Base-by-base conservation (phyloP, 208 protist genomes). In the Vickermania spadyakhi region DNA sequence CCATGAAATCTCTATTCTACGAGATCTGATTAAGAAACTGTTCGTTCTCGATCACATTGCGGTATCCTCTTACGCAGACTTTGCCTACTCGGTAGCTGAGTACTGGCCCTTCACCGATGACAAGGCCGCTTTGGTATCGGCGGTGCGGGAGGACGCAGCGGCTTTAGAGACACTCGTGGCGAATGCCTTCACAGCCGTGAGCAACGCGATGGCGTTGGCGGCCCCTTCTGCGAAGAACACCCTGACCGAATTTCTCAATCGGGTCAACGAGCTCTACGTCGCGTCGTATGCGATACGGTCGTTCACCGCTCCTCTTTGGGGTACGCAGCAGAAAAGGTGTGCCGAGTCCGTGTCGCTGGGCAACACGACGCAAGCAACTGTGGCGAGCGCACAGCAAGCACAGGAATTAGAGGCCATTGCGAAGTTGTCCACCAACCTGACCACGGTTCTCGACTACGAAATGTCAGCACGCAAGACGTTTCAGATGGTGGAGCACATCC, bases 21-120 rank as follows among this genome's bases (percentile, higher is more conserved):
- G 51, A 7, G 51, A 18, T 22, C 26, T 28, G 13, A 7, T 55
- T 11, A 11, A 22, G 51, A 55, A 55, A 27, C 25, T 55, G 51
- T 55, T 28, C 51, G 26, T 55, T 55, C 51, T 55, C 5, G 51
- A 55, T 55, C 51, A 55, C 21, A 5, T 55, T 55, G 13, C 51
- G 21, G 26, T 55, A 18, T 28, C 51, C n/a, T 28, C 21, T 5
- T 55, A 28, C 51, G 21, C 25, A 11, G 26, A 28, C 51, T 28
- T 55, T 18, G 25, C 11, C 11, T 45, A n/a, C 36, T n/a, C 36
- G 18, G 36, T 18, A 45, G 36, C 36, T 45, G 36, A 7, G 7
- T 7, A 7, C 7, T 45, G 36, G 36, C 36, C 36, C 11, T 45
- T 45, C 36, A 45, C 36, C 7, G 36, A 45, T 45, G 36, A 45